These are phyloP conservation scores for Auricularia sp. DNA, from an alignment of 768 basidiomycete genomes.

Conservation along the genomic window DNA sequence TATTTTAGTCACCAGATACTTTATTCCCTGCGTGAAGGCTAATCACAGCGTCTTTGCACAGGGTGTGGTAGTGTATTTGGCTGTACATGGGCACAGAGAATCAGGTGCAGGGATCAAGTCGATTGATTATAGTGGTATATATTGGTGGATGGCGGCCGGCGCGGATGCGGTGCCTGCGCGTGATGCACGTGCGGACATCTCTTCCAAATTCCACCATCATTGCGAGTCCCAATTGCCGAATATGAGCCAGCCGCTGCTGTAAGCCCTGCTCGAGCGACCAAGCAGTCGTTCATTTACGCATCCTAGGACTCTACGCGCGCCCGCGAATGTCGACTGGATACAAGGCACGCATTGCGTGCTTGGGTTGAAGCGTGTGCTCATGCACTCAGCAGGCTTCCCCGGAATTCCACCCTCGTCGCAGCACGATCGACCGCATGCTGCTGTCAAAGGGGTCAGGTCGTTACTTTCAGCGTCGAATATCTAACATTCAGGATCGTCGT, in stretches of 20 bases:
- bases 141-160: too few species aligned
- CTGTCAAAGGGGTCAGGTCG: constrained; percentile 67
- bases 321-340: constrained; percentile 83
- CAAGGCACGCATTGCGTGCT: constrained; percentile 40
- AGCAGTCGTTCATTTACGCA: not conserved
- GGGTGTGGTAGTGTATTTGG: not conserved
- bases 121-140: too few species aligned
- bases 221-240: not conserved
- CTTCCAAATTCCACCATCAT: not conserved
- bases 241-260: constrained; percentile 1
- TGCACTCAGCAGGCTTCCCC: constrained; percentile 51
- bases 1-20: not conserved
- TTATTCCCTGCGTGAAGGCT: not conserved
- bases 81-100: too few species aligned
- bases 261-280: not conserved
- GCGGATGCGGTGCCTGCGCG: not conserved
- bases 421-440: constrained; percentile 63
- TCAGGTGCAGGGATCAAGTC: too few species aligned
- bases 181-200: not conserved
- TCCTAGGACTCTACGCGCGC: constrained; percentile 66
- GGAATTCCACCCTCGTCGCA: constrained; percentile 73
- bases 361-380: constrained; percentile 1
- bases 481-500: constrained; percentile 10
- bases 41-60: not conserved
- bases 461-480: too few species aligned